Conservation (phyloP, 2,329 filamentous ascomycete species). For the Aspergillus sclerotialis region DNA sequence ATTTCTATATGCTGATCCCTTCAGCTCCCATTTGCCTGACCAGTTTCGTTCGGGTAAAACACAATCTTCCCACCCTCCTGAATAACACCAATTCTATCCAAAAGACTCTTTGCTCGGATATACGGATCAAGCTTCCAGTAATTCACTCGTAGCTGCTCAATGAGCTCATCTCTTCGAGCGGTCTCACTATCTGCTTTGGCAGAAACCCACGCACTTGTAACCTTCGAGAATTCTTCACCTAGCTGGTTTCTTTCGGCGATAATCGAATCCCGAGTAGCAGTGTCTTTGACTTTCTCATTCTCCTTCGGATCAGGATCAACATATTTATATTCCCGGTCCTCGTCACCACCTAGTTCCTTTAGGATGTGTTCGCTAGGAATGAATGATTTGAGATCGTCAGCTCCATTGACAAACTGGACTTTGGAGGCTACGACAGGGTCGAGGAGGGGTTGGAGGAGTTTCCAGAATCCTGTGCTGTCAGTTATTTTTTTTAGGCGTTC, state of each 20-base stretch:
- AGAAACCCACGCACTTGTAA: slow-evolving; percentile 67
- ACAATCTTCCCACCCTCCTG: slow-evolving; percentile 46
- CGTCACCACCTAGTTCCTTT: slow-evolving; percentile 74
- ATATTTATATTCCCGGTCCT: slow-evolving; percentile 76
- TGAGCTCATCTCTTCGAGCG: slow-evolving; percentile 47
- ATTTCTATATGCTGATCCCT: too few species aligned
- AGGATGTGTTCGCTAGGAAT: slow-evolving; percentile 63
- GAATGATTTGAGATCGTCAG: slow-evolving; percentile 68
- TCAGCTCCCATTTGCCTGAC: too few species aligned
- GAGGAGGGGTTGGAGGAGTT: slow-evolving; percentile 85
- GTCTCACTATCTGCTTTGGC: slow-evolving; percentile 46
- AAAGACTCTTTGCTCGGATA: slow-evolving; percentile 67
- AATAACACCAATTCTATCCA: slow-evolving; percentile 72
- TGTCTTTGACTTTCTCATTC: slow-evolving; percentile 65
- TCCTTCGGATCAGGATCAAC: slow-evolving; percentile 68
- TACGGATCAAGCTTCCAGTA: slow-evolving; percentile 90
- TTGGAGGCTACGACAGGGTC: slow-evolving; percentile 92
- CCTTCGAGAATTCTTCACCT: slow-evolving; percentile 62
- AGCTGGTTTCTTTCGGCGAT: slow-evolving; percentile 55
- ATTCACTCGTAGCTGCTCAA: slow-evolving; percentile 56
- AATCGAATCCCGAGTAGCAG: slow-evolving; percentile 53
- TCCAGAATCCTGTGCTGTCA: slow-evolving; percentile 84
- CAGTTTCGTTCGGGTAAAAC: background rate
- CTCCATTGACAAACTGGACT: slow-evolving; percentile 79
- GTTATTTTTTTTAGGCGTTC: too few species aligned